Evolutionary conservation across 73 alveolate genomes (phyloP).

Genomic region (Effrenium voratum): DNA sequence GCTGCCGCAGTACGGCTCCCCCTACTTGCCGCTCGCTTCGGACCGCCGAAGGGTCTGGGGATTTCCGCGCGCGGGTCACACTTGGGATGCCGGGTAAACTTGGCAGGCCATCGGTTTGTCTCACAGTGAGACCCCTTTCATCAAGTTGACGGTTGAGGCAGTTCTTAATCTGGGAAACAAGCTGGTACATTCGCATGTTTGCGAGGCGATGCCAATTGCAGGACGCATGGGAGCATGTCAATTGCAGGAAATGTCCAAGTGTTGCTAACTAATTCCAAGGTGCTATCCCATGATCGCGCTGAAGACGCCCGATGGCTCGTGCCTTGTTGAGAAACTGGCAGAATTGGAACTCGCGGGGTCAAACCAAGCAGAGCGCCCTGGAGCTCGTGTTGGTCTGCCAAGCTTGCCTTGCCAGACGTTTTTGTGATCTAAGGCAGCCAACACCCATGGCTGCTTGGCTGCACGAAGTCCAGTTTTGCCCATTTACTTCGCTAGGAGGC

Average conservation of each 20-base stretch:
- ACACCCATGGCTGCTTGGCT: conserved; percentile 55
- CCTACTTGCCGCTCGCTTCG: conserved; percentile 2
- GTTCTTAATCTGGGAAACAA: background rate
- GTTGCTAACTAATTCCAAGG: background rate
- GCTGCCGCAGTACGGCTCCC: conserved; percentile 57
- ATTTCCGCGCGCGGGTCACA: background rate
- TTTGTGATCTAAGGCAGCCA: conserved; percentile 15
- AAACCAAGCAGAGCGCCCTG: no score
- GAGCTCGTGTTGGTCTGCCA: background rate
- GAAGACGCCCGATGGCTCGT: conserved; percentile 57
- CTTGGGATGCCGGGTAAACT: background rate
- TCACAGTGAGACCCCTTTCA: no score
- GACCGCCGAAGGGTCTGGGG: background rate
- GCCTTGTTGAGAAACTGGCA: no score
- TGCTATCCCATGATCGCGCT: conserved; percentile 70
- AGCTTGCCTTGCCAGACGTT: background rate
- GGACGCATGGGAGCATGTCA: no score
- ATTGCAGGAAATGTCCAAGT: background rate
- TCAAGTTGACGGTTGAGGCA: background rate
- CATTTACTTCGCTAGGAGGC: no score
- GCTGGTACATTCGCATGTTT: no score
- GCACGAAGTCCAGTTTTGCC: no score
- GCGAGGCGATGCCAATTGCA: no score
- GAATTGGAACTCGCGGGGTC: no score
- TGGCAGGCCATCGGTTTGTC: no score